phyloP scores from a whole-genome alignment of 169 alveolate genomes.

The Theileria sp. region DNA sequence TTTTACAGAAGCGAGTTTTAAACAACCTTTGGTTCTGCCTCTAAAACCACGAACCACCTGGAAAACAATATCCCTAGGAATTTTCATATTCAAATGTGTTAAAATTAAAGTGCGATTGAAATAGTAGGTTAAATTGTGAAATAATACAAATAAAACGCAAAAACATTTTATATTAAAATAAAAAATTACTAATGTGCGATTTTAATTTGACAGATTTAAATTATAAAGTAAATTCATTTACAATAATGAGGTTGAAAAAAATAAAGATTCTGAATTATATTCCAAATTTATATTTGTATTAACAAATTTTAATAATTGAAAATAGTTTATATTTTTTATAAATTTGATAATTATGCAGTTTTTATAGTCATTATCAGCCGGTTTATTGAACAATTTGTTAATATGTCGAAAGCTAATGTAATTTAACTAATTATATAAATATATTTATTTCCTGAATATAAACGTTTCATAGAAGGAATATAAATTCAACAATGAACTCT shows the following conservation, averaged over 20 bases:
- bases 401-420: not conserved
- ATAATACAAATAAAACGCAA: not conserved
- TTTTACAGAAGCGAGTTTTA: conserved; percentile 72
- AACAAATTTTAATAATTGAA: not conserved
- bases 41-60: conserved; percentile 77
- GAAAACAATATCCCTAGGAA: conserved; percentile 75
- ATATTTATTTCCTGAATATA: not conserved
- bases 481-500: conserved; percentile 18
- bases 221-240: not conserved
- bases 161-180: not conserved
- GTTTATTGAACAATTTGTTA: not conserved
- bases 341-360: not conserved
- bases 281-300: not conserved
- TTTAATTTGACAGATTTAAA: too few relatives aligned
- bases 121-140: not conserved
- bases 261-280: too few relatives aligned
- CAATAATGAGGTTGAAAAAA: not conserved
- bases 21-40: conserved; percentile 76
- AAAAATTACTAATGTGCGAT: not conserved
- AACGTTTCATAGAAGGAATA: conserved; percentile 23
- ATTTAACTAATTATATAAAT: not conserved
- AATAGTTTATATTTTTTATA: not conserved
- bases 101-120: not conserved
- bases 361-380: not conserved
- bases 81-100: conserved; percentile 55